Percentiles rank a stretch among this genome's conserved stretches.
Evolutionary conservation across 768 basidiomycete genomes (phyloP).

Genomic region (Rhodotorula diobovata): DNA sequence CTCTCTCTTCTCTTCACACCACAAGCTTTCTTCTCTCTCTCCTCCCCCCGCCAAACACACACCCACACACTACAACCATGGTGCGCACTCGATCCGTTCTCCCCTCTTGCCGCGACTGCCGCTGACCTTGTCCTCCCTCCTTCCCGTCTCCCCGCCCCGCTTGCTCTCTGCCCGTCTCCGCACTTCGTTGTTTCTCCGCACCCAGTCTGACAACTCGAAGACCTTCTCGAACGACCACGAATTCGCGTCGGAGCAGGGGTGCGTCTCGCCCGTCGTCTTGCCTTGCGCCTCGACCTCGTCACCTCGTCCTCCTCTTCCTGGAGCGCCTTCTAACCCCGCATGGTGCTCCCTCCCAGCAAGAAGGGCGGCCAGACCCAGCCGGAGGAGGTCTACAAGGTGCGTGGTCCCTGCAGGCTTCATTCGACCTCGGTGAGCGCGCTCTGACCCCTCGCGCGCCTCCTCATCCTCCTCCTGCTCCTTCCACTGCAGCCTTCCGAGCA

Average conservation of each 20-base stretch:
- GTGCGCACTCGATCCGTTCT: not conserved
- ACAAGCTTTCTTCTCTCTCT: not conserved
- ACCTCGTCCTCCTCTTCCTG: not conserved
- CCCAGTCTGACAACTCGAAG: not conserved
- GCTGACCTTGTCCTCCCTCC: not conserved
- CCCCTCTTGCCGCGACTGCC: not conserved
- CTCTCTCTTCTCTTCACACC: not conserved
- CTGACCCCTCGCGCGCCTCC: slow-evolving; percentile 9
- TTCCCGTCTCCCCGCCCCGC: not conserved
- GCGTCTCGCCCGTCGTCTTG: not conserved
- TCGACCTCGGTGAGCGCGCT: too few species aligned
- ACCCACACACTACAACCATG: slow-evolving; percentile 2
- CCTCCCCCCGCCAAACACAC: not conserved
- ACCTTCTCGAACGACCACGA: not conserved
- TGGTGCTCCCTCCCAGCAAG: not conserved
- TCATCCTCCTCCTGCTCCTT: not conserved
- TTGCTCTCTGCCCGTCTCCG: not conserved
- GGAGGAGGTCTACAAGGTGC: slow-evolving; percentile 22
- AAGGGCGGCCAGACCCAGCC: slow-evolving; percentile 10
- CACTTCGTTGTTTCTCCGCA: not conserved
- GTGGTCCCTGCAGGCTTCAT: too few species aligned
- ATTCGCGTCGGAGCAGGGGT: slow-evolving; percentile 14
- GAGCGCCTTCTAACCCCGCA: not conserved
- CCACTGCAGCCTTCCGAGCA: not conserved
- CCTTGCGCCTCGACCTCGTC: not conserved